Evolutionary conservation across 2,329 filamentous ascomycete species (phyloP), one percentile per base, ranked within the genome.

Genomic region (Penicillium sp.): DNA sequence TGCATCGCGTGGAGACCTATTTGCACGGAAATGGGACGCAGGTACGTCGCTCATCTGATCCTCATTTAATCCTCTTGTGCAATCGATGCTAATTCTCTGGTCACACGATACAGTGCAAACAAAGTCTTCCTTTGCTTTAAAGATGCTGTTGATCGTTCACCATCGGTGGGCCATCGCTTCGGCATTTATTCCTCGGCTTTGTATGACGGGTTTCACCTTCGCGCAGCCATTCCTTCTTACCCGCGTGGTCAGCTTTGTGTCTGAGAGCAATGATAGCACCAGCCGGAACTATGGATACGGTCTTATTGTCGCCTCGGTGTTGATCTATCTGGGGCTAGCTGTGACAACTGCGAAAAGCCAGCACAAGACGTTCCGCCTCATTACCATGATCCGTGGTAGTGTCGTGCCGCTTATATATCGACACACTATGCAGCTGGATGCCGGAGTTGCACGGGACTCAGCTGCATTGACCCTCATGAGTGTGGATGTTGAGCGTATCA

Each of bases 271-370:
- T 45, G 38, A 8, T 5, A 32, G 11, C 10, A 10, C 34, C 8
- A 48, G 42, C 14, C n/a, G n/a, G 9, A 42, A 40, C 18, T 29
- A 49, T 10, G 72, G 70, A 0, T 72, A 71, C 38, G 73, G 75
- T 4, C 69, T 80, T 5, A 74, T 80, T 42, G 75, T 70, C 1
- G 76, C 76, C 0, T 72, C 72, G 9, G 56, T 70, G 4, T 55
- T 78, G 1, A 67, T 79, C 3, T 79, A 78, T 49, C 48, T 74
- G 11, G 77, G 77, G 3, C 69, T 78, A 34, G 75, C 77, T 1
- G 70, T 79, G 48, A 56, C 59, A 6, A 61, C 47, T 10, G 53
- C 52, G n/a, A 43, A 32, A 11, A 42, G 41, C 29, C 34, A 50
- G 27, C 54, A 55, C 38, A 52, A 54, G 42, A 54, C 50, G 11